Conservation (phyloP, 1,284 basidiomycete species). For the Ustilago curta region DNA sequence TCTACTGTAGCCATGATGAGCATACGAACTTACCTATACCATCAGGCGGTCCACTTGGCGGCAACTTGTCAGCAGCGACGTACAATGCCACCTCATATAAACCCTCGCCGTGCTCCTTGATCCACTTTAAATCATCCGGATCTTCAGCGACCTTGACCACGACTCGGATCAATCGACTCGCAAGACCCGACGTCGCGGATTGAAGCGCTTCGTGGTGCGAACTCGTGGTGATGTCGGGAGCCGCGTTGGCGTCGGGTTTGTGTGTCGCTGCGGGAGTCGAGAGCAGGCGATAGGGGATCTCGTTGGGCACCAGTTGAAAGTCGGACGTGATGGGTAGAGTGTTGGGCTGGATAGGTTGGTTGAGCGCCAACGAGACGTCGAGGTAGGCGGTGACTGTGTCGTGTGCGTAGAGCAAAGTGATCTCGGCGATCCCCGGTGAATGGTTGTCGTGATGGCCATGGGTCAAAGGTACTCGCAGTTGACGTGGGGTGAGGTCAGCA, state of each 20-base stretch:
- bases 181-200: not conserved
- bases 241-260: slow-evolving; percentile 19
- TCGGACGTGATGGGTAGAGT: slow-evolving; percentile 31
- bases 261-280: slow-evolving; percentile 5
- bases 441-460: slow-evolving; percentile 44
- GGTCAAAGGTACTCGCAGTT: slow-evolving; percentile 30
- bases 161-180: slow-evolving; percentile 20
- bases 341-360: slow-evolving; percentile 32
- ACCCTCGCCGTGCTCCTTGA: slow-evolving; percentile 47
- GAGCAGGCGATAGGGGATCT: slow-evolving; percentile 31
- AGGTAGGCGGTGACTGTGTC: slow-evolving; percentile 34
- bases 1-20: too few relatives aligned
- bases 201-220: slow-evolving; percentile 13
- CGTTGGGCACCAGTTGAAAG: slow-evolving; percentile 29
- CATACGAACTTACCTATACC: slow-evolving; percentile 36
- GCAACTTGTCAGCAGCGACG: slow-evolving; percentile 45
- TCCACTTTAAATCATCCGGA: slow-evolving; percentile 40
- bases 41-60: slow-evolving; percentile 41
- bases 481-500: slow-evolving; percentile 50
- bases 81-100: slow-evolving; percentile 53
- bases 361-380: slow-evolving; percentile 26
- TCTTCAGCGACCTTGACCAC: slow-evolving; percentile 47
- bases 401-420: slow-evolving; percentile 46
- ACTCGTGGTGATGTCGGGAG: slow-evolving; percentile 9
- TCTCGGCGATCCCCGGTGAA: slow-evolving; percentile 41